phyloP scores from a whole-genome alignment of 441 rosid genomes.

The Eutrema salsugineum region DNA sequence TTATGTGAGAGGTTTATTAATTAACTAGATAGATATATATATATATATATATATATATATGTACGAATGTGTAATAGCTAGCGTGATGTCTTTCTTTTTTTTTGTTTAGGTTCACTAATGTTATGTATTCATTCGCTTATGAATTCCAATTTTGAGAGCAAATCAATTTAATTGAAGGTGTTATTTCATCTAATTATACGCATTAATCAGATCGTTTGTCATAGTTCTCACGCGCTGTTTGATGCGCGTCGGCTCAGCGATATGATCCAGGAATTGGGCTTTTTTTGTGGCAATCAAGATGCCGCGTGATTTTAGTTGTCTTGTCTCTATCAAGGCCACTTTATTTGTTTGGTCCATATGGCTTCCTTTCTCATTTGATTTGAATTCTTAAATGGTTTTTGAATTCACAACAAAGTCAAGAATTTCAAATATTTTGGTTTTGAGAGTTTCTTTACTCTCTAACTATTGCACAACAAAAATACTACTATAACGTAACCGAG shows the following conservation, averaged over 20 bases:
- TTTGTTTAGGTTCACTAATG: neutral
- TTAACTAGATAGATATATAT: neutral
- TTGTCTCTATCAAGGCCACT: slow-evolving; percentile 11
- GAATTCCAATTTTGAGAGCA: slow-evolving; percentile 2
- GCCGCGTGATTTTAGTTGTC: slow-evolving; percentile 19
- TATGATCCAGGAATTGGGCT: slow-evolving; percentile 11
- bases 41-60: neutral
- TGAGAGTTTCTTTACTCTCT: no score
- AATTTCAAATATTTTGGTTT: neutral
- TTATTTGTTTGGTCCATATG: neutral
- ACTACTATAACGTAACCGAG: no score
- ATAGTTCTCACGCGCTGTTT: neutral
- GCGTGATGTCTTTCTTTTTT: neutral
- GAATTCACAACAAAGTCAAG: neutral
- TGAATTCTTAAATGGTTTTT: neutral
- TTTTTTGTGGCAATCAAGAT: neutral
- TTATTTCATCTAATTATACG: neutral
- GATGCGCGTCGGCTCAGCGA: no score
- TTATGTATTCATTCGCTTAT: slow-evolving; percentile 22
- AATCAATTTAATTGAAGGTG: neutral
- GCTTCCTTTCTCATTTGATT: neutral
- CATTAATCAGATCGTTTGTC: neutral
- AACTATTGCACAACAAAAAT: no score
- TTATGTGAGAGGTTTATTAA: slow-evolving; percentile 6
- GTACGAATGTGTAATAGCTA: slow-evolving; percentile 17